Evolutionary conservation across 495 filamentous ascomycete species (phyloP), one percentile per base, ranked within the genome.

Genomic region (Geopyxis carbonaria): DNA sequence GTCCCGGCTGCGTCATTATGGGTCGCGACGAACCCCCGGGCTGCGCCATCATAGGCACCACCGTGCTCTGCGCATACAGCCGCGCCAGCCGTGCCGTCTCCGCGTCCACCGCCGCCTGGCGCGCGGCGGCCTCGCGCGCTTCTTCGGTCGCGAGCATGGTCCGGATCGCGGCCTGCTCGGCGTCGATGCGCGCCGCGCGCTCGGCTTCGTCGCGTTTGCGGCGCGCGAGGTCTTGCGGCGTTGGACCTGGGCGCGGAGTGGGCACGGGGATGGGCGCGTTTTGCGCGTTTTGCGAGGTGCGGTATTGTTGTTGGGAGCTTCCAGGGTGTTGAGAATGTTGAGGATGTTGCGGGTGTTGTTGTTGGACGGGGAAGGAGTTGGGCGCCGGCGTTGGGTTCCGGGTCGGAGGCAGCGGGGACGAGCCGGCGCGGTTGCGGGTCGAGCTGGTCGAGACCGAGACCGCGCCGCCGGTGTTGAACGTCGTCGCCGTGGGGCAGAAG

Each of bases 71-170:
- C 14, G 53, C 51, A 23, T 86, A 93, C 38, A 79, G 45, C 45
- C 69, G 69, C 31, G 75, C 67, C 7, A 97, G 57, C 2, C 86
- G 66, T 50, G 86, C 79, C 0, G 89, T 95, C 58, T 95, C 89
- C 40, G 73, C 72, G 16, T 80, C 77, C 10, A 94, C 62, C 46
- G 82, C 82, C 2, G 68, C 71, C 38, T 92, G 70, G 20, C 70
- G 70, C 20, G 65, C 61, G n/a, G 65, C 64, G 0, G 66, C 68
- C 22, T 76, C 73, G 24, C 72, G 70, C 21, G 81, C 77, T 57
- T 93, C 84, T 4, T 77, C 72, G 28, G 80, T 78, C 2, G 47
- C 40, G 1, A 91, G 66, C 64, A 86, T 78, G 4, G 34, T 37
- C 3, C 40, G 31, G 5, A 47, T 47, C 25, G 40, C 51, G 69